Evolutionary conservation across 768 basidiomycete species (phyloP).

Genomic region (Strobilomyces dryophilus): DNA sequence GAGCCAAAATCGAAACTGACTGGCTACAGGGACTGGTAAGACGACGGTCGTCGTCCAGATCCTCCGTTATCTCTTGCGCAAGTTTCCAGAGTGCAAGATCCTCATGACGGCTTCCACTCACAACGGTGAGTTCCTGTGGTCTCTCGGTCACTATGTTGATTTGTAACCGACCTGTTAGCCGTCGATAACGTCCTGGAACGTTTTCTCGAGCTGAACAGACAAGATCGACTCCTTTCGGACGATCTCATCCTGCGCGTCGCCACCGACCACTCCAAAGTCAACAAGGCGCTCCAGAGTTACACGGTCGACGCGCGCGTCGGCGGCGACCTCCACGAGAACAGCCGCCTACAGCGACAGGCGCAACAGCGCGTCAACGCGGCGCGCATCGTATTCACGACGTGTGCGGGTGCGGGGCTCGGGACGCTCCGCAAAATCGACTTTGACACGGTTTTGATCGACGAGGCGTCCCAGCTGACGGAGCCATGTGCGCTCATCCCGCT

Average conservation of each 20-base stretch:
- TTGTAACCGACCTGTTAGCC: constrained; percentile 35
- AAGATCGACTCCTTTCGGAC: constrained; percentile 41
- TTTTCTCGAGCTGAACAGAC: constrained; percentile 47
- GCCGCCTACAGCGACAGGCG: constrained; percentile 51
- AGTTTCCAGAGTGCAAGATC: constrained; percentile 39
- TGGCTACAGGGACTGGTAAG: constrained; percentile 57
- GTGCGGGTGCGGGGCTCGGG: constrained; percentile 59
- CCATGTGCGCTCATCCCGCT: constrained; percentile 62
- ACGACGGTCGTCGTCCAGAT: constrained; percentile 68
- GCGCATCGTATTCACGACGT: constrained; percentile 60
- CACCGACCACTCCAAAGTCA: constrained; percentile 61
- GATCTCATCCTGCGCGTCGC: constrained; percentile 65
- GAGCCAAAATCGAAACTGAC: background rate
- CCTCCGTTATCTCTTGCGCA: constrained; percentile 39
- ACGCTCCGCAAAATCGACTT: constrained; percentile 53
- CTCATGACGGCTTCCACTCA: constrained; percentile 72
- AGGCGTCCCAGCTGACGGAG: constrained; percentile 69
- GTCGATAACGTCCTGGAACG: constrained; percentile 69
- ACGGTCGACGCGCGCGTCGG: constrained; percentile 65
- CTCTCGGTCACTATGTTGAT: background rate
- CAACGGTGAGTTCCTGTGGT: constrained; percentile 40
- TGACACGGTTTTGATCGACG: constrained; percentile 61
- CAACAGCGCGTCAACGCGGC: constrained; percentile 55
- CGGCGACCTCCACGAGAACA: constrained; percentile 55
- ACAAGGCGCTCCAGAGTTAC: constrained; percentile 50